Percentiles rank a stretch among this genome's conserved stretches.
Evolutionary conservation across 2,329 filamentous ascomycete species (phyloP).

Genomic region (Clonostachys rhizophaga): DNA sequence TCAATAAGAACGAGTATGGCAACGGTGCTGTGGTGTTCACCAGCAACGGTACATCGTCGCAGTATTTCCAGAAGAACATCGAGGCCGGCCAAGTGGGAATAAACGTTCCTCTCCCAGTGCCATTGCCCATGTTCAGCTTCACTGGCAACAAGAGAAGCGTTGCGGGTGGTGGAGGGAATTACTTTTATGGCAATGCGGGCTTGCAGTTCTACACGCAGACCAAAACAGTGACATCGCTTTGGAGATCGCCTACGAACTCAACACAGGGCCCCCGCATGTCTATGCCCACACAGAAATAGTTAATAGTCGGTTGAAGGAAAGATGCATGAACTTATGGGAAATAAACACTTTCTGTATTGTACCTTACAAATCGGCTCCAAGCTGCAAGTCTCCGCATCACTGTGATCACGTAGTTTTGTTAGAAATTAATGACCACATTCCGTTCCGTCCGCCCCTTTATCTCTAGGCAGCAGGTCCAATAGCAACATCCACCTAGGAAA

Average conservation of each 20-base stretch:
- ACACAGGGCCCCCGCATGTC: no score
- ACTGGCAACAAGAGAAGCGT: constrained; percentile 77
- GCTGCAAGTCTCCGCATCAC: no score
- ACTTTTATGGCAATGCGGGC: constrained; percentile 87
- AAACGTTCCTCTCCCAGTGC: constrained; percentile 69
- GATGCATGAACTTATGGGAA: no score
- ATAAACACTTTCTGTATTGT: no score
- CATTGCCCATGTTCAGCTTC: constrained; percentile 62
- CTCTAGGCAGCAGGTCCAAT: no score
- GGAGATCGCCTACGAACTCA: constrained; percentile 30
- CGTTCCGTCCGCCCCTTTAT: no score
- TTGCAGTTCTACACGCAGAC: constrained; percentile 86
- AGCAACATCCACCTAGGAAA: no score
- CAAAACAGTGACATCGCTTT: constrained; percentile 87
- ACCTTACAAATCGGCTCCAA: no score
- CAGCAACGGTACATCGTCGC: constrained; percentile 64
- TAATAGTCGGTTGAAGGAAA: no score
- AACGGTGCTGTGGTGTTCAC: constrained; percentile 80
- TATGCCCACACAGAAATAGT: no score
- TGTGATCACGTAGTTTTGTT: no score
- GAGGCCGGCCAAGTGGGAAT: constrained; percentile 77
- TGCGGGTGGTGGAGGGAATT: constrained; percentile 80
- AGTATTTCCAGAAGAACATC: constrained; percentile 68
- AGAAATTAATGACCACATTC: no score
- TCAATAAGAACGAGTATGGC: constrained; percentile 77